Conservation (phyloP, 306 rosid species). For the Pterocarpus santalinus region DNA sequence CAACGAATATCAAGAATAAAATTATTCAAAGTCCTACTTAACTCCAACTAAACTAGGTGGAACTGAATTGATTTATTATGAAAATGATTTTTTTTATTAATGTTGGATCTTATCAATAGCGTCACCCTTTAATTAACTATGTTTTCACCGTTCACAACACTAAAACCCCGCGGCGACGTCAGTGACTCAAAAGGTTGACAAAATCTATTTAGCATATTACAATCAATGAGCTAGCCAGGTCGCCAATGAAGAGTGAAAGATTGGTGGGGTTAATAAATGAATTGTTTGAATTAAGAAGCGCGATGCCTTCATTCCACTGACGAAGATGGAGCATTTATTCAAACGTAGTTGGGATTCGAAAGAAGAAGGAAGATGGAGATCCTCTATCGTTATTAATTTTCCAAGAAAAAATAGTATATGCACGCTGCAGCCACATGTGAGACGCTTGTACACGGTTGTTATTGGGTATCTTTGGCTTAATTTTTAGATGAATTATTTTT, state of each 20-base stretch:
- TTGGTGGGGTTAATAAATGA: background rate
- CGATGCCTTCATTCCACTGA: background rate
- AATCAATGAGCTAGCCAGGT: background rate
- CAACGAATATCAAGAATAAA: no score
- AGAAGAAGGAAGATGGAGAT: background rate
- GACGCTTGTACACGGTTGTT: background rate
- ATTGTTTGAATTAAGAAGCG: background rate
- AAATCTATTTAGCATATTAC: background rate
- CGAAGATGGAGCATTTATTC: background rate
- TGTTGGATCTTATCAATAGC: background rate
- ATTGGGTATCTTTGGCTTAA: no score
- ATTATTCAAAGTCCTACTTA: no score
- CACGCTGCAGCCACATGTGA: background rate
- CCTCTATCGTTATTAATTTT: background rate
- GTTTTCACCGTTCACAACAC: background rate
- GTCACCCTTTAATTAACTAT: no score
- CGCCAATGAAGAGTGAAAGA: background rate
- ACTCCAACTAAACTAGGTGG: no score
- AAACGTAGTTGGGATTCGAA: slow-evolving; percentile 6
- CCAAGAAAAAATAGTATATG: no score
- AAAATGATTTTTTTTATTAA: no score
- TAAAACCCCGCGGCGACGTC: background rate
- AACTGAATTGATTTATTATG: background rate
- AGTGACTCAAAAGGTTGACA: background rate
- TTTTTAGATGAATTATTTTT: no score